Conservation (phyloP, 345 rosid genomes). For the Populus ilicifolia region DNA sequence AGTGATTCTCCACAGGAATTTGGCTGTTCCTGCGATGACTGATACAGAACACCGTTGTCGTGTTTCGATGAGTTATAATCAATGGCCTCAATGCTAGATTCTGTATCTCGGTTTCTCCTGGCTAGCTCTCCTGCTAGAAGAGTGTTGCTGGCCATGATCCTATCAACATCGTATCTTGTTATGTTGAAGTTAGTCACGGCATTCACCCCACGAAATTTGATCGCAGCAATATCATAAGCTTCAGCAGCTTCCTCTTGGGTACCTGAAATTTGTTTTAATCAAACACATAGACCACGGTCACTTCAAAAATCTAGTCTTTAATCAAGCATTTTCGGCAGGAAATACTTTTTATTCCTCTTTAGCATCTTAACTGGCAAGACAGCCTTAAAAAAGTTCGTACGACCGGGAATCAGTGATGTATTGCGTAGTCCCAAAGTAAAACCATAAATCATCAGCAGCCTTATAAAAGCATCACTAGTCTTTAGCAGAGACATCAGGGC, state of each 20-base stretch:
- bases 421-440: constrained; percentile 23
- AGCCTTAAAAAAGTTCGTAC: constrained; percentile 23
- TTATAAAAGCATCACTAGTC: constrained; percentile 38
- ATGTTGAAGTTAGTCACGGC: constrained; percentile 83
- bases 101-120: constrained; percentile 44
- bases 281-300: background rate
- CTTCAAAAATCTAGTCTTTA: background rate
- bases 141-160: constrained; percentile 68
- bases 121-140: constrained; percentile 70
- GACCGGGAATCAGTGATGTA: constrained; percentile 13
- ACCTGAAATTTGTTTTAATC: constrained; percentile 28
- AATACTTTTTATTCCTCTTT: constrained; percentile 3
- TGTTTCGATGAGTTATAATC: constrained; percentile 16
- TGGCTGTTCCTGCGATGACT: constrained; percentile 29
- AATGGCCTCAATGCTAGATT: constrained; percentile 19
- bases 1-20: constrained; percentile 24
- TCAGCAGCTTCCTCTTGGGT: constrained; percentile 91
- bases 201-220: constrained; percentile 69
- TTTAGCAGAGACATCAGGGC: constrained; percentile 31
- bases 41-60: constrained; percentile 17
- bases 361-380: constrained; percentile 3
- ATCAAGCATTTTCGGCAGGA: background rate
- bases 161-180: constrained; percentile 65
- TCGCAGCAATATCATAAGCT: constrained; percentile 75
- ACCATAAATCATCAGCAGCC: constrained; percentile 32